Base-by-base conservation (phyloP, 305 asterid species). In the Fraxinus sp. region DNA sequence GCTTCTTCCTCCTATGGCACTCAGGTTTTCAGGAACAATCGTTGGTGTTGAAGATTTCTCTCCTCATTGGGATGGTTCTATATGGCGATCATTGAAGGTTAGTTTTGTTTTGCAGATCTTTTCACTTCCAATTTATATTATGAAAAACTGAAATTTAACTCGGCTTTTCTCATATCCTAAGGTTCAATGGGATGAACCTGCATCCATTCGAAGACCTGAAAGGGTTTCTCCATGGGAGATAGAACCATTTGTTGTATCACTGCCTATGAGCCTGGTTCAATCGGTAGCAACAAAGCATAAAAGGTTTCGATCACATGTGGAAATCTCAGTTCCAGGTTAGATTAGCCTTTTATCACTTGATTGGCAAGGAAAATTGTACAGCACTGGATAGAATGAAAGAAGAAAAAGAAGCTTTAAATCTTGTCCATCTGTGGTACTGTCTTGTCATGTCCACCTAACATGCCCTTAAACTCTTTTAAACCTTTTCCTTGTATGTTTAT, bases 141-240 rank as follows among this genome's bases (percentile, higher is more conserved):
- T 35, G 46, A 30, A 39, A 64, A 35, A 35, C 49, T 80, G 55
- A 78, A 70, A 8, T 16, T 28, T 7, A 6, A 22, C 52, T 11
- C 33, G 1, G 71, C 26, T 74, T 41, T 77, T 55, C 57, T 79
- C 24, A 70, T 41, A 11, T 74, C 75, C 78, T 71, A 90, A 95
- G 98, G 97, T 96, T 84, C 98, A 92, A 77, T 96, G 99, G 99
- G 99, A 96, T 66, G 99, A 94, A 83, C 94, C 93, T 41, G 95
- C 97, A 24, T 86, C 94, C 39, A 85, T 96, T 83, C 37, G 88
- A 6, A 88, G 98, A 79, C 97, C 98, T 9, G 97, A 94, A 18
- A 88, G 95, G 90, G 98, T 96, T 86, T 96, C 99, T 78, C 97
- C 98, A 14, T 96, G 99, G 99, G 99, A 96, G 85, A 94, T 96